Base-by-base conservation (phyloP, 2,329 filamentous ascomycete species). In the Microascus cirrosus region DNA sequence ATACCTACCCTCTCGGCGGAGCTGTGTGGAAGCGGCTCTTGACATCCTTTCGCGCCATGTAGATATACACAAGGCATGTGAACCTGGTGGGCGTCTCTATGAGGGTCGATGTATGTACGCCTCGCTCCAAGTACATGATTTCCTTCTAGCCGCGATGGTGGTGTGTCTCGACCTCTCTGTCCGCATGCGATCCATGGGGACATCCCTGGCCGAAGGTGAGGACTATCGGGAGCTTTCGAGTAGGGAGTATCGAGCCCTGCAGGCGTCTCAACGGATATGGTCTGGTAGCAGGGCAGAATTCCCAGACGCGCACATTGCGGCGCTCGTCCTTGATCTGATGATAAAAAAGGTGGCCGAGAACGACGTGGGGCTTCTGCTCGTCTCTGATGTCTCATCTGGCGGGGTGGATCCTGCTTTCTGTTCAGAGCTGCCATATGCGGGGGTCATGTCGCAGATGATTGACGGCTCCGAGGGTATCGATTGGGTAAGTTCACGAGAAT, bases 91-190 rank as follows among this genome's bases (percentile, higher is more conserved):
- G 0, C 69, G 71, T 6, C 57, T 81, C 2, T 67, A 73, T 57
- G 67, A 70, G 5, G 70, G 77, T 48, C 65, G 71, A 22, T 78
- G 75, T 71, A 74, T 79, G 63, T 59, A 78, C 1, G 71, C 68
- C 1, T 72, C 73, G 0, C 64, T 81, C 18, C 70, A 74, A 0
- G 68, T 69, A 50, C 73, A 77, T n/a, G 77, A 81, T 57, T 80
- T 77, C 51, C 67, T 81, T 1, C 69, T 81, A 1, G 78, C 78
- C 0, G 72, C 74, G 8, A 79, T 79, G 73, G 73, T 81, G 15
- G 63, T 81, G 2, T 81, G 75, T 58, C 62, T 79, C 0, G 65
- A 69, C 22, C 56, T 69, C 0, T 67, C 67, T 0, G 56, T 69
- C 2, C 59, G 55, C 20, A 62, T 68, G 54, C 53, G 63, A 15